phyloP scores from a whole-genome alignment of 371 early-diverging fungal species.

The Mucor plumbeus region DNA sequence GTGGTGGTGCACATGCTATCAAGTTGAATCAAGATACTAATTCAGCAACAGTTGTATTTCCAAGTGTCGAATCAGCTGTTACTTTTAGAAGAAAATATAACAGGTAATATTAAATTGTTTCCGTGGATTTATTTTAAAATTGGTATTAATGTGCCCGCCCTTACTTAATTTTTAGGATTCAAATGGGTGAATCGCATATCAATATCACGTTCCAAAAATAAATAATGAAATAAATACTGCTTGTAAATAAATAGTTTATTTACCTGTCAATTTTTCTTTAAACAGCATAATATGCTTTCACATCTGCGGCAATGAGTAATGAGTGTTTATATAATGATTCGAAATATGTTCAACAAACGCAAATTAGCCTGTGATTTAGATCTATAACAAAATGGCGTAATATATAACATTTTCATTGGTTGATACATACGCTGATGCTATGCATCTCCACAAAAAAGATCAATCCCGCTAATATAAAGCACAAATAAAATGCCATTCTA shows the following conservation, averaged over 20 bases:
- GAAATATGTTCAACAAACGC: too few species aligned
- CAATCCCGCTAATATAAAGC: not conserved
- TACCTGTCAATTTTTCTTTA: too few species aligned
- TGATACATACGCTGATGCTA: not conserved
- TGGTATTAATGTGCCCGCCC: not conserved
- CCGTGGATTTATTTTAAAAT: too few species aligned
- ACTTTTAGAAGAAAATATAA: slow-evolving; percentile 26
- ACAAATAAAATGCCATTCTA: not conserved
- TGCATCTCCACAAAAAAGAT: not conserved
- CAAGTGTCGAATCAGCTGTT: slow-evolving; percentile 16
- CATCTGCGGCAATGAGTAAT: too few species aligned
- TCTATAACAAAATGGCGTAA: too few species aligned
- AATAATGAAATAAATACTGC: not conserved
- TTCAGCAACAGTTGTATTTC: slow-evolving; percentile 8
- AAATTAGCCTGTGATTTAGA: too few species aligned
- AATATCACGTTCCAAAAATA: slow-evolving; percentile 20
- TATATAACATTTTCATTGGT: not conserved
- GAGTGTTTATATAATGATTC: too few species aligned
- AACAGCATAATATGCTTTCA: too few species aligned
- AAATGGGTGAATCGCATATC: slow-evolving; percentile 20
- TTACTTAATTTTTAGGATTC: not conserved
- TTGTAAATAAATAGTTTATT: slow-evolving; percentile 5
- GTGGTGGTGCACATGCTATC: slow-evolving; percentile 3
- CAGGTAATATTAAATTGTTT: slow-evolving; percentile 2
- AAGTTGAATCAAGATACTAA: not conserved